These are phyloP conservation scores for Dendrostoma leiphaemia DNA, from an alignment of 2,329 filamentous ascomycete species.

Conservation along the genomic window DNA sequence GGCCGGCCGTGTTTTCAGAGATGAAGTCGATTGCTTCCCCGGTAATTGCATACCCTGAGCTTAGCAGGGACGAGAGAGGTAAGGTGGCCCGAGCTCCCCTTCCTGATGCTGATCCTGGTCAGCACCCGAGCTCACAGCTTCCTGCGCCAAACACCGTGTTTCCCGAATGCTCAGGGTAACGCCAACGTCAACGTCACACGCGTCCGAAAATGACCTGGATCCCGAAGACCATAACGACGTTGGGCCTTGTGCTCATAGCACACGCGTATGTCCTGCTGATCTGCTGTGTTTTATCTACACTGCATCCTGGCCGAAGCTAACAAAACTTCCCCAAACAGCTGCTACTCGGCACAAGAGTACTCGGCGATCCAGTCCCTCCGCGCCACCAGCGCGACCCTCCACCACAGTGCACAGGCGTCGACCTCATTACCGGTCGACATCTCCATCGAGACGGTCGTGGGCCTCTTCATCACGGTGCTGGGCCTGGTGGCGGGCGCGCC, in stretches of 20 bases:
- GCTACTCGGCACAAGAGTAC: slow-evolving; percentile 95
- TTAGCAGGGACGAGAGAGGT: not conserved
- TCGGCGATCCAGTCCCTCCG: slow-evolving; percentile 66
- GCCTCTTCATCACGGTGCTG: slow-evolving; percentile 75
- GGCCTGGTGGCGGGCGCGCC: slow-evolving; percentile 80
- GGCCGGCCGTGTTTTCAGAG: not conserved
- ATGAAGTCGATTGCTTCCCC: slow-evolving; percentile 1
- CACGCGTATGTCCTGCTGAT: slow-evolving; percentile 70
- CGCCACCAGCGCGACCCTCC: slow-evolving; percentile 43
- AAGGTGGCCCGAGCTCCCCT: slow-evolving; percentile 15
- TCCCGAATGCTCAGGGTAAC: not conserved
- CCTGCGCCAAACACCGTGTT: not conserved
- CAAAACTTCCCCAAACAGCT: slow-evolving; percentile 55
- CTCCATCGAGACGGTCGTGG: slow-evolving; percentile 77
- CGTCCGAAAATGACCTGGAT: slow-evolving; percentile 63
- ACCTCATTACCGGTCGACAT: slow-evolving; percentile 77
- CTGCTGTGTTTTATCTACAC: slow-evolving; percentile 15
- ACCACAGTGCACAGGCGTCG: slow-evolving; percentile 40
- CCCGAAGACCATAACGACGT: slow-evolving; percentile 66
- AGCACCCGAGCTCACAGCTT: not conserved
- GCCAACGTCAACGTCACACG: not conserved
- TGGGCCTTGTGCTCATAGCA: slow-evolving; percentile 75
- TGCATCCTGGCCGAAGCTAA: slow-evolving; percentile 22
- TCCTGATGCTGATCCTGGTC: not conserved
- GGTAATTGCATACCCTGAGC: slow-evolving; percentile 11